A percentile compares a stretch with the other conserved stretches of the same genome.
phyloP scores from a whole-genome alignment of 768 basidiomycete species.

The Pluteus cervinus region DNA sequence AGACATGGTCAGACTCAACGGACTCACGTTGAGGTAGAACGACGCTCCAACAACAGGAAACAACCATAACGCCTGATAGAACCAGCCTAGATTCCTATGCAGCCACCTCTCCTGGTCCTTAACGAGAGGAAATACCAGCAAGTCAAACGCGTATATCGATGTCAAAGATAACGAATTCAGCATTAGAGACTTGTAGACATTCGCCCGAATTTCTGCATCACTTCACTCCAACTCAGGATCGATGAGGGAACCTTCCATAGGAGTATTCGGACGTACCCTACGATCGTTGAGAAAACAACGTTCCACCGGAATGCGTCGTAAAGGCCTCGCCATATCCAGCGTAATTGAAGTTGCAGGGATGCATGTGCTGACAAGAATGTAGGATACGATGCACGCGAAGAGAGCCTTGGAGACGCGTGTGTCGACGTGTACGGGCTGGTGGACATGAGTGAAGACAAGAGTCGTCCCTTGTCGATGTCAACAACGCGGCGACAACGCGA shows the following conservation, averaged over 20 bases:
- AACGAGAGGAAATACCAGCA: constrained; percentile 63
- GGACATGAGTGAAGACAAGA: constrained; percentile 3
- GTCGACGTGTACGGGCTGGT: no score
- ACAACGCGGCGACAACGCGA: neutral
- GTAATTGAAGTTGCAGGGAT: constrained; percentile 52
- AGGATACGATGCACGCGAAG: constrained; percentile 57
- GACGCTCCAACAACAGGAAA: constrained; percentile 70
- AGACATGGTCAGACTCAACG: neutral
- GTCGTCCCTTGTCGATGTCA: constrained; percentile 1
- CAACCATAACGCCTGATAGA: constrained; percentile 76
- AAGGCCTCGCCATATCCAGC: constrained; percentile 54
- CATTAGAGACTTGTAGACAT: constrained; percentile 68
- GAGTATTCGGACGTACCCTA: constrained; percentile 38
- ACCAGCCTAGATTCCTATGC: constrained; percentile 67
- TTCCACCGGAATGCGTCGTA: constrained; percentile 73
- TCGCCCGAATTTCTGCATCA: constrained; percentile 69
- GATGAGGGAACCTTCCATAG: neutral
- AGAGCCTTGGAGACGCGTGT: no score
- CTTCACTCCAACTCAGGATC: constrained; percentile 27
- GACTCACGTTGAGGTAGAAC: constrained; percentile 76
- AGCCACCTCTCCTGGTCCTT: constrained; percentile 59
- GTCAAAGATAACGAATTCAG: constrained; percentile 66
- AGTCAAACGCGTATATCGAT: constrained; percentile 73
- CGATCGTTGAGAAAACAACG: constrained; percentile 49
- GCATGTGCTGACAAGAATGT: constrained; percentile 60